Conservation (phyloP, 306 rosid species). For the Rubus idaeus region DNA sequence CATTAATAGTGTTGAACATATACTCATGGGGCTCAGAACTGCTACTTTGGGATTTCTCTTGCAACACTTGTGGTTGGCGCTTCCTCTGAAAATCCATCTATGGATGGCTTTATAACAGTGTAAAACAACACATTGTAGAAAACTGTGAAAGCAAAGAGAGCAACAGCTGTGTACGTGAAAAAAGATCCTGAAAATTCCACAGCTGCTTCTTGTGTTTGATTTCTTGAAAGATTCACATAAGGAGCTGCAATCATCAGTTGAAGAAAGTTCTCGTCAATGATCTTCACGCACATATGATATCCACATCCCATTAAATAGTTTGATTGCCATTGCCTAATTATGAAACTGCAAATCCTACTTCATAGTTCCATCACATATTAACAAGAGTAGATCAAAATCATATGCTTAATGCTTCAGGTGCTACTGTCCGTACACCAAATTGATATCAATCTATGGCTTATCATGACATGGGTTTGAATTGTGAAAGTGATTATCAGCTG, state of each 20-base stretch:
- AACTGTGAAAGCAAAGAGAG: conserved; percentile 57
- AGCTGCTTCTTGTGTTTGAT: conserved; percentile 21
- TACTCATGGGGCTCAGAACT: conserved; percentile 7
- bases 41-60: conserved; percentile 19
- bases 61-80: conserved; percentile 14
- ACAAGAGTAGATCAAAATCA: neutral
- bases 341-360: neutral
- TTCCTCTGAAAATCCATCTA: conserved; percentile 43
- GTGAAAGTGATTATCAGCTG: neutral
- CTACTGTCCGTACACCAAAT: neutral
- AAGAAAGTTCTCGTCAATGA: neutral
- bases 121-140: conserved; percentile 64
- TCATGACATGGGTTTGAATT: neutral
- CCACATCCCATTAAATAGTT: neutral
- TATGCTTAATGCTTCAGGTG: neutral
- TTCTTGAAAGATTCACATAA: conserved; percentile 37
- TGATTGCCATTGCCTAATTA: neutral
- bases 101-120: conserved; percentile 68
- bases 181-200: conserved; percentile 54
- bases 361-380: neutral
- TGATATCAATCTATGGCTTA: neutral
- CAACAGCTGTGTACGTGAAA: conserved; percentile 46
- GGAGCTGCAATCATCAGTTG: conserved; percentile 45
- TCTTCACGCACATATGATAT: neutral
- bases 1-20: neutral